Evolutionary conservation across 768 basidiomycete species (phyloP), one percentile per base, ranked within the genome.

Genomic region (Lactarius vividus): DNA sequence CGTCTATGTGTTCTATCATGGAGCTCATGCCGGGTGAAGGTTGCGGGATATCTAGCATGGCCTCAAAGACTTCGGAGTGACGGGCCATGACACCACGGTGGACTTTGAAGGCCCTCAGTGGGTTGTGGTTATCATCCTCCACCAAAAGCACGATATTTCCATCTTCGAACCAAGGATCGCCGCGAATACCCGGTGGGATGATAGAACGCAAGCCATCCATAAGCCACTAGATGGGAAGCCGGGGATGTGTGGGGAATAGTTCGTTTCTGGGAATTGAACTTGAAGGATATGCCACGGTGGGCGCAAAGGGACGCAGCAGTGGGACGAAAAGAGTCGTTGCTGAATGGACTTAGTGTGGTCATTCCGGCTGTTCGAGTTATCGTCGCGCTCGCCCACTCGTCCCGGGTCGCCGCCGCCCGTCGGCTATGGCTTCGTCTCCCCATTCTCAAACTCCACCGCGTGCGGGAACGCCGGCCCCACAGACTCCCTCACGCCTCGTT

Each of bases 81-180:
- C 84, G 76, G 0, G 81, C 78, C 72, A 83, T 65, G 53, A 74
- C 72, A 4, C 75, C 74, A 23, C 76, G 80, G 71, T 86, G 86
- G 6, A 86, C 77, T 39, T 81, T 84, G 77, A 85, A 86, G 1
- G 81, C 81, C 40, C 79, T 79, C 5, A 54, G 28, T 8, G 67
- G 62, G 55, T 66, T 59, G 18, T 71, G 67, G 33, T 74, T 70
- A 54, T 79, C 77, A 39, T 79, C 73, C 8, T 73, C 69, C 29
- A 68, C 62, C 44, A 83, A 73, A 4, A 87, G 77, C 20, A 86
- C 74, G 56, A 86, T 78, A 71, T 86, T 87, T 20, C 85, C 85
- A 68, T 86, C 85, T 28, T 85, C 82, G 70, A 87, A 84, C 83
- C 82, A 86, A 18, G 83, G 84, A 75, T 85, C 75, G 31, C 75